phyloP scores from a whole-genome alignment of 1,284 basidiomycete genomes.

The Pulveroboletus sp. region DNA sequence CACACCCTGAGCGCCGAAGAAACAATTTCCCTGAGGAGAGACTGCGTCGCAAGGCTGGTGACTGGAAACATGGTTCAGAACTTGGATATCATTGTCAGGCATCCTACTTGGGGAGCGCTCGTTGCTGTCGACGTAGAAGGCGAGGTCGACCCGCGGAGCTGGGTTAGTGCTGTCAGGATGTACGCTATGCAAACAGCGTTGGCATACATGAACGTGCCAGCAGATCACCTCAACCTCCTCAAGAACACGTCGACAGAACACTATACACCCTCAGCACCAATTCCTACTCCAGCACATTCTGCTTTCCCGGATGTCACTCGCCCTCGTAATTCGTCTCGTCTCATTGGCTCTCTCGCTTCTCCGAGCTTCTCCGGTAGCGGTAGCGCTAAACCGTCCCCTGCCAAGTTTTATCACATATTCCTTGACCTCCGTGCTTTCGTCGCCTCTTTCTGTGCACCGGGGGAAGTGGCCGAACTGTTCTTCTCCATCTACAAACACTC shows the following conservation, averaged over 20 bases:
- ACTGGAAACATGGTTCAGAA: slow-evolving; percentile 91
- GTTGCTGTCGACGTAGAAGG: slow-evolving; percentile 84
- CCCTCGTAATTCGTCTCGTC: slow-evolving; percentile 48
- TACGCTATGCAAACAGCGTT: slow-evolving; percentile 83
- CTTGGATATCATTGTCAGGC: slow-evolving; percentile 92
- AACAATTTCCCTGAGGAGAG: slow-evolving; percentile 77
- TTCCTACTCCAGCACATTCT: slow-evolving; percentile 67
- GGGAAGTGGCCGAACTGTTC: slow-evolving; percentile 90
- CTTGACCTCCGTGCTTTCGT: slow-evolving; percentile 91
- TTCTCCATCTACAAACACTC: slow-evolving; percentile 91
- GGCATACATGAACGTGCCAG: slow-evolving; percentile 72
- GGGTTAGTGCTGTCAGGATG: slow-evolving; percentile 87
- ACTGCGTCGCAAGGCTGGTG: slow-evolving; percentile 88
- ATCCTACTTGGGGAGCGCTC: slow-evolving; percentile 87
- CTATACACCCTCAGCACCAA: slow-evolving; percentile 40
- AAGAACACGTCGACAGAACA: slow-evolving; percentile 45
- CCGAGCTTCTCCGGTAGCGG: slow-evolving; percentile 4
- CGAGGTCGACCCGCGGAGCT: slow-evolving; percentile 71
- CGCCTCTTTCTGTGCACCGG: slow-evolving; percentile 84
- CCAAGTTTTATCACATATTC: slow-evolving; percentile 85
- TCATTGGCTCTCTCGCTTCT: slow-evolving; percentile 48
- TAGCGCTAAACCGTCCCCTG: slow-evolving; percentile 44
- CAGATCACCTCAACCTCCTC: slow-evolving; percentile 40
- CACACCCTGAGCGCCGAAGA: slow-evolving; percentile 90
- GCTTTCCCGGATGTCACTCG: slow-evolving; percentile 60